Evolutionary conservation across 2,329 filamentous ascomycete species (phyloP), one percentile per base, ranked within the genome.

Genomic region (Aspergillus unguis): DNA sequence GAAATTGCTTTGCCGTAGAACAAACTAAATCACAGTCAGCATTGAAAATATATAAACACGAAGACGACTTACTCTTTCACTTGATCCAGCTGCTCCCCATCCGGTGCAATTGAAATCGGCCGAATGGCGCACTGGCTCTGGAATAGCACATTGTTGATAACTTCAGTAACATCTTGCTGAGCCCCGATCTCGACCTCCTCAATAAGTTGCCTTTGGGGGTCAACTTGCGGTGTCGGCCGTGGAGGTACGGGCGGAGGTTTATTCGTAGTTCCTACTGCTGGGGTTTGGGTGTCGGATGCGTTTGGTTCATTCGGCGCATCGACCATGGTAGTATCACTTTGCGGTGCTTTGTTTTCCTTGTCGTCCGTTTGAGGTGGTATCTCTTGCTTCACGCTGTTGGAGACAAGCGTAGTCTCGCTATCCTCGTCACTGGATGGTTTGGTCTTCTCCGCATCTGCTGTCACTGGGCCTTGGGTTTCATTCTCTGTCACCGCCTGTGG

Each of bases 151-250:
- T 92, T 94, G 53, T 90, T 90, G 75, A 96, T 92, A 42, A 96
- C 92, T 71, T 99, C 94, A 9, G 91, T 91, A 4, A 96, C 92
- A 71, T 99, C 94, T 72, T 99, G 92, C 66, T 99, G 94, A 32
- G 90, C 81, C 17, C 80, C 81, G 38, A 81, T 76, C 60, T 84
- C 78, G 4, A 83, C 76, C 50, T 80, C 75, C 33, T 78, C 76
- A 25, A 79, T 65, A 48, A 68, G 62, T 47, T 69, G 67, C 50
- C 69, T 69, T 53, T 70, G 61, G 4, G 59, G 60, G 35, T 73
- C 67, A 10, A 60, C 38, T 49, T 70, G 62, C 4, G 68, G 54
- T 38, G 69, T 62, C 55, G 78, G 73, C 44, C 82, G 73, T 37
- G 82, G 82, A 31, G 83, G 84, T 6, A 86, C 72, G 45, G 84